Conservation (phyloP, 1,284 basidiomycete species). For the Austroboletus novae-zelandiae region DNA sequence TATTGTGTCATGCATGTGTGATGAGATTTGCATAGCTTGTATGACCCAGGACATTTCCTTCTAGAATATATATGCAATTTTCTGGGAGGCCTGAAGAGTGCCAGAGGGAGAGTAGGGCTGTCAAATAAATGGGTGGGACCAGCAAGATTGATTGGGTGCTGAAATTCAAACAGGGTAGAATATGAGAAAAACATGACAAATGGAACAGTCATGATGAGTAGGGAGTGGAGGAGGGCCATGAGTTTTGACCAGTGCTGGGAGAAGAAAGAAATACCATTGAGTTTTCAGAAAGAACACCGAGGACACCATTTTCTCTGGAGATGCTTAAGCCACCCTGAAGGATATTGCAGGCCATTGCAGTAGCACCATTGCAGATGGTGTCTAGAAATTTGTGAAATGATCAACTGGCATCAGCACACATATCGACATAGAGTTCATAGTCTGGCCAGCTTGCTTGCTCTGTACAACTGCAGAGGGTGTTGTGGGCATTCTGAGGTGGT, state of each 20-base stretch:
- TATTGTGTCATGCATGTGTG: constrained; percentile 35
- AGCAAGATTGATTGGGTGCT: constrained; percentile 52
- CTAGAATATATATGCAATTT: constrained; percentile 54
- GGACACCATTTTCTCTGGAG: constrained; percentile 43
- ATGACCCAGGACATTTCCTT: constrained; percentile 40
- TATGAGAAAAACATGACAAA: constrained; percentile 63
- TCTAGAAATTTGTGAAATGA: constrained; percentile 49
- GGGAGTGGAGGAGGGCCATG: constrained; percentile 53
- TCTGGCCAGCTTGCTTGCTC: constrained; percentile 53
- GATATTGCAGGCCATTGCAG: constrained; percentile 48
- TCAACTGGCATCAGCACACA: constrained; percentile 45
- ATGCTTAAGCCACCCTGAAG: constrained; percentile 56
- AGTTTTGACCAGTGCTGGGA: constrained; percentile 9
- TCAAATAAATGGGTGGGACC: constrained; percentile 62
- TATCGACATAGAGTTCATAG: constrained; percentile 56
- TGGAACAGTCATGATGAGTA: constrained; percentile 56
- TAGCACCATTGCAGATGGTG: constrained; percentile 52
- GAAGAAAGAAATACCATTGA: constrained; percentile 46
- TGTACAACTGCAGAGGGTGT: constrained; percentile 53
- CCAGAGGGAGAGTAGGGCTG: constrained; percentile 50
- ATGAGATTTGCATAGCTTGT: constrained; percentile 49
- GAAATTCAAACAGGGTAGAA: constrained; percentile 65
- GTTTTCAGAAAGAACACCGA: constrained; percentile 70
- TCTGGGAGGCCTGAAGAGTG: constrained; percentile 50
- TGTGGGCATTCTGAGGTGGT: constrained; percentile 54